These are phyloP conservation scores for Pseudogymnoascus sp. DNA, from an alignment of 2,329 filamentous ascomycete genomes.

Conservation along the genomic window DNA sequence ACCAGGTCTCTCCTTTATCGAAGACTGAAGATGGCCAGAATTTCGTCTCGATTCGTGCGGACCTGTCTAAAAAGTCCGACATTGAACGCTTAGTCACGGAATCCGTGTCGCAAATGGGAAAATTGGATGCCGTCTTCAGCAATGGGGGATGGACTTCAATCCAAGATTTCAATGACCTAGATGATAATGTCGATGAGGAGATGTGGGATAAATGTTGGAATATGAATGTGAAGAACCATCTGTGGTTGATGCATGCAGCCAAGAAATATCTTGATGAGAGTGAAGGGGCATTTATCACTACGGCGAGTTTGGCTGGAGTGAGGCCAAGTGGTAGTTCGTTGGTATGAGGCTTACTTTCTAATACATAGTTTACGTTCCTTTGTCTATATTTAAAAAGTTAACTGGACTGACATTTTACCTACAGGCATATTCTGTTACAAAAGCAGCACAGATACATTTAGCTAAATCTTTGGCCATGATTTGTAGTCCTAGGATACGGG, in stretches of 20 bases:
- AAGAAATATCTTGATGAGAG: slow-evolving; percentile 45
- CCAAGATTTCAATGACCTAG: slow-evolving; percentile 38
- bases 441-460: slow-evolving; percentile 61
- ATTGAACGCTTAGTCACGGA: slow-evolving; percentile 52
- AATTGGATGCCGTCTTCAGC: slow-evolving; percentile 68
- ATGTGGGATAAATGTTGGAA: slow-evolving; percentile 53
- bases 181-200: slow-evolving; percentile 46
- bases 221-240: slow-evolving; percentile 55
- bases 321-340: slow-evolving; percentile 54
- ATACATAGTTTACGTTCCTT: neutral
- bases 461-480: slow-evolving; percentile 46
- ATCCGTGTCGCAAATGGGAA: slow-evolving; percentile 52
- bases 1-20: slow-evolving; percentile 40
- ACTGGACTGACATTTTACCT: neutral
- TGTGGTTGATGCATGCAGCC: slow-evolving; percentile 51
- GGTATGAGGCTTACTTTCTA: slow-evolving; percentile 28
- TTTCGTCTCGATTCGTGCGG: slow-evolving; percentile 53
- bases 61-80: slow-evolving; percentile 53
- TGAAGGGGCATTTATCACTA: slow-evolving; percentile 55
- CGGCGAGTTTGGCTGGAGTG: slow-evolving; percentile 56
- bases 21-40: slow-evolving; percentile 25
- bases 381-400: neutral
- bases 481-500: slow-evolving; percentile 46
- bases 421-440: slow-evolving; percentile 67
- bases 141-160: slow-evolving; percentile 56